Evolutionary conservation across 768 basidiomycete species (phyloP), one percentile per base, ranked within the genome.

Genomic region (Pleurotus djamor): DNA sequence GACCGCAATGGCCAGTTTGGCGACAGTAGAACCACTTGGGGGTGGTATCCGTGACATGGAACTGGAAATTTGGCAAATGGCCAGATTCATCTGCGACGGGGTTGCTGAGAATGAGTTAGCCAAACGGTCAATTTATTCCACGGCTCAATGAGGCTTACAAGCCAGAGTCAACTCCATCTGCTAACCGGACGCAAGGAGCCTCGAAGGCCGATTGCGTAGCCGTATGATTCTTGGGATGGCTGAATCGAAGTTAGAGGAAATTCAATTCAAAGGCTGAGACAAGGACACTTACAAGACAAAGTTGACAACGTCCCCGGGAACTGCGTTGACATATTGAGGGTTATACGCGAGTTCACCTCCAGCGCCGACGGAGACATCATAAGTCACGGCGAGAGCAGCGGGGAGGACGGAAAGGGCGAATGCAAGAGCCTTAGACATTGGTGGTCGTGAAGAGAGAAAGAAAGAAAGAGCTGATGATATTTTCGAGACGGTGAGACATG

Each of bases 131-230:
- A 2, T 6, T 10, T 5, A 33, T 13, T 7, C 4, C 1, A 9
- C 0, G 14, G 41, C 5, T n/a, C n/a, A n/a, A 28, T 8, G 21
- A 37, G 45, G 63, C 62, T 51, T 64, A 67, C 71, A 67, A 73
- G 12, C 67, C 67, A 6, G 72, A 74, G 45, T 68, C 61, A 13
- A 63, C 41, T 28, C 72, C 72, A 13, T 36, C 54, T 0, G 58
- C 28, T 33, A 68, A 48, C 0, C 61, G 34, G 35, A 62, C 51
- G 61, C 75, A 76, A 1, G 75, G 75, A 3, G 64, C 64, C 36
- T 66, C 63, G 59, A 76, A 76, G 3, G 71, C 56, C 7, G 73
- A 73, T 59, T 75, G 71, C 4, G 73, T 74, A 8, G 69, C 73
- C 9, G 72, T 71, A 60, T 73, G 68, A 54, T 69, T 72, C 45